Evolutionary conservation across 108 stramenopile genomes (phyloP).

Genomic region (Fistulifera pelliculosa): DNA sequence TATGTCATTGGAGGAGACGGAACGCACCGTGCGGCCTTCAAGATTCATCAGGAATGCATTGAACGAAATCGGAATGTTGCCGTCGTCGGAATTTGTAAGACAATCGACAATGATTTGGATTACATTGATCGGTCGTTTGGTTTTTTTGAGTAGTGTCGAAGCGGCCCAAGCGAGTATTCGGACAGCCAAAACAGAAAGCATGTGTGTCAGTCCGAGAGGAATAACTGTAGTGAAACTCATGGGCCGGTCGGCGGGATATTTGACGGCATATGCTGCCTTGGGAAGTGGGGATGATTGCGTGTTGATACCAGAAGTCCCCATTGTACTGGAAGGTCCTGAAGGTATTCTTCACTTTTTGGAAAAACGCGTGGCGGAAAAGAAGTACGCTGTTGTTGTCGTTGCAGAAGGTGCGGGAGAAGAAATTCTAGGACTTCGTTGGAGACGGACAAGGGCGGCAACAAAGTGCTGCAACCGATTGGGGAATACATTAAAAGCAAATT

Average conservation of each 20-base stretch:
- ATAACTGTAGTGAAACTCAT: constrained; percentile 76
- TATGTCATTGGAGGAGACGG: constrained; percentile 86
- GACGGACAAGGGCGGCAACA: constrained; percentile 23
- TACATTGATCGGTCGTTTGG: constrained; percentile 83
- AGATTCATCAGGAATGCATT: constrained; percentile 41
- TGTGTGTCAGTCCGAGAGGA: constrained; percentile 60
- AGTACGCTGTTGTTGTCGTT: constrained; percentile 31
- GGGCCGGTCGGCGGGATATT: constrained; percentile 74
- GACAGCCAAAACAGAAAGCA: constrained; percentile 72
- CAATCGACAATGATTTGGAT: constrained; percentile 82
- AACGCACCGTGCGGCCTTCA: constrained; percentile 57
- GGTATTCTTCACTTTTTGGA: constrained; percentile 72
- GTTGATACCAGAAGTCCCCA: constrained; percentile 81
- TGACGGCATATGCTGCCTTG: constrained; percentile 72
- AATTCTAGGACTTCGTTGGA: constrained; percentile 14
- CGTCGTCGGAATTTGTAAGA: constrained; percentile 77
- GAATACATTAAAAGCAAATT: constrained; percentile 17
- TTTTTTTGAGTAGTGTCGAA: constrained; percentile 70
- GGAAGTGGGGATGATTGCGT: constrained; percentile 78
- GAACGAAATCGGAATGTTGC: constrained; percentile 36
- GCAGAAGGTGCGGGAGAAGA: constrained; percentile 45
- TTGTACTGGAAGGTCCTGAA: constrained; percentile 64
- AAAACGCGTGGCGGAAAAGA: constrained; percentile 29
- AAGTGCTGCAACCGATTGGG: constrained; percentile 15
- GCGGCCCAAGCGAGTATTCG: constrained; percentile 59